phyloP scores from a whole-genome alignment of 306 rosid species.

The Vicia sativa region DNA sequence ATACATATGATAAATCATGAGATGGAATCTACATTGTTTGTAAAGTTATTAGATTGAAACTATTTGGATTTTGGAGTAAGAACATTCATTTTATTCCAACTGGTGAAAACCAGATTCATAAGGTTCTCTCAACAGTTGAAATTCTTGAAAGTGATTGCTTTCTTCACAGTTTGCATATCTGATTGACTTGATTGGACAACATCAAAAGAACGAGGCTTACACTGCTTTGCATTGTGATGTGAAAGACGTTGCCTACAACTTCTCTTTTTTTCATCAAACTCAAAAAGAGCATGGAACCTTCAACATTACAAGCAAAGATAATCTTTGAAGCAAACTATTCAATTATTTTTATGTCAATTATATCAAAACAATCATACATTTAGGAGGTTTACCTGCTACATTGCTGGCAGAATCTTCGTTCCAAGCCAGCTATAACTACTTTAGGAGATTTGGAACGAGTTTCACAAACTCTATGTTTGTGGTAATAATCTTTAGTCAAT shows the following conservation, averaged over 20 bases:
- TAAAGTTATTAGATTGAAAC: background rate
- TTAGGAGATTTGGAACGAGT: slow-evolving; percentile 76
- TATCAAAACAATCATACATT: slow-evolving; percentile 17
- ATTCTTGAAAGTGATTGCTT: slow-evolving; percentile 49
- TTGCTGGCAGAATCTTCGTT: slow-evolving; percentile 87
- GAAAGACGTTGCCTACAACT: slow-evolving; percentile 83
- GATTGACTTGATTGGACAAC: slow-evolving; percentile 49
- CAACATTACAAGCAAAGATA: slow-evolving; percentile 37
- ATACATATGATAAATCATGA: background rate
- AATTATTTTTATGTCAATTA: slow-evolving; percentile 10
- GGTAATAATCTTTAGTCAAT: slow-evolving; percentile 75
- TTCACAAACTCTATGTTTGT: slow-evolving; percentile 80
- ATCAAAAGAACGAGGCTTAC: slow-evolving; percentile 59
- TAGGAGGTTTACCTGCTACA: slow-evolving; percentile 71
- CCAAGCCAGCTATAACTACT: slow-evolving; percentile 68
- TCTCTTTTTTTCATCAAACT: slow-evolving; percentile 78
- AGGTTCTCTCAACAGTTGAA: slow-evolving; percentile 52
- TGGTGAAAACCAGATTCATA: slow-evolving; percentile 50
- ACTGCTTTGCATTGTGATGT: slow-evolving; percentile 87
- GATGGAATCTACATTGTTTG: slow-evolving; percentile 31
- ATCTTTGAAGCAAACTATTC: slow-evolving; percentile 18
- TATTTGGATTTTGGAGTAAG: slow-evolving; percentile 1
- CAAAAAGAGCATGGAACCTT: slow-evolving; percentile 78
- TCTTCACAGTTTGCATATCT: slow-evolving; percentile 38
- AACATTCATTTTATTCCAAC: slow-evolving; percentile 36